Evolutionary conservation across 2,329 filamentous ascomycete species (phyloP), one percentile per base, ranked within the genome.

Genomic region (Torrubiellomyces zombiae): DNA sequence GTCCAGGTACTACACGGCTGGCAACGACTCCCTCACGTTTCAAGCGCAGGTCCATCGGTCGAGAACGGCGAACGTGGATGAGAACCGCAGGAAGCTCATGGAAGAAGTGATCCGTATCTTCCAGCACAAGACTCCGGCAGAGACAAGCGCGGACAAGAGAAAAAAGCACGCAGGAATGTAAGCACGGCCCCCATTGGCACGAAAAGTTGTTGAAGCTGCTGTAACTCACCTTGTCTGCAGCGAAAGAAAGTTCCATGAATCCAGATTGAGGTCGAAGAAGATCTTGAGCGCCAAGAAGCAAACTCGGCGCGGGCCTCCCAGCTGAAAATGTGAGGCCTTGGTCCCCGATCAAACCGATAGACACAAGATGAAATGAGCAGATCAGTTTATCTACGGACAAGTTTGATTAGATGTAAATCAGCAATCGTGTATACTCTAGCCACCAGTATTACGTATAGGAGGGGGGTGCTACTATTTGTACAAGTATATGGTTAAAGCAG

Each of bases 11-110:
- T 71, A 69, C 39, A 53, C 58, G 2, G 51, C 45, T 20, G 43
- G 52, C 18, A 66, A 44, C 30, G 62, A 71, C 38, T 58, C 55
- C 20, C 55, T 70, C 30, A 58, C 54, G 1, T 59, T 72, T 17
- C 58, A 67, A 26, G 62, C 62, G 0, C 67, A 72, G 38, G 60
- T 55, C 3, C 54, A 62, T 26, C 53, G 67, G 12, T 65, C 60
- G 19, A 51, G 63, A 22, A 47, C 48, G 10, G 54, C 58, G 24
- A 72, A 72, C 36, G 46, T 50, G 7, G 55, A 62, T 1, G 60
- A 67, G 19, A 72, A 71, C 37, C 51, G 50, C 16, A 39, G 43
- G 14, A 63, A 68, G 37, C 45, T 68, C 2, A 31, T 50, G 3
- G 49, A 60, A 3, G 64, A 67, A 39, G 34, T 68, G 8, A 43